Conservation (phyloP, 2,329 filamentous ascomycete species). For the Trichothecium sympodiale region DNA sequence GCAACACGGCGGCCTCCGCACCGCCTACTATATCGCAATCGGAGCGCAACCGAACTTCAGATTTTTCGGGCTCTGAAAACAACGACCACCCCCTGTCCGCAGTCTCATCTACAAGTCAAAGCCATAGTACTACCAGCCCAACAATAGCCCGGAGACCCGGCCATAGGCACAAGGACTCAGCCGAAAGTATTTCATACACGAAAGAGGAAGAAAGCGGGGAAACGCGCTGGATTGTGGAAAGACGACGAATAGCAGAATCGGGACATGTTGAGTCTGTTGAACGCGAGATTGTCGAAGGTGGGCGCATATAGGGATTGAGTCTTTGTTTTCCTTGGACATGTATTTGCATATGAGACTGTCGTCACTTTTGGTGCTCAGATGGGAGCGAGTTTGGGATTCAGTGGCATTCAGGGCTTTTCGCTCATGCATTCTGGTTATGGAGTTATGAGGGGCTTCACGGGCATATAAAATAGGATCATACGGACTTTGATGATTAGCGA, state of each 20-base stretch:
- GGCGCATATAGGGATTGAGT: slow-evolving; percentile 22
- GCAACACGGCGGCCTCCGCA: neutral
- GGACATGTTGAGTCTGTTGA: slow-evolving; percentile 56
- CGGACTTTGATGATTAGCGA: too few relatives aligned
- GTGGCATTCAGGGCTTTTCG: too few relatives aligned
- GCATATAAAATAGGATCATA: too few relatives aligned
- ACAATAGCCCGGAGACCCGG: slow-evolving; percentile 16
- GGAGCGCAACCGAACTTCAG: slow-evolving; percentile 2
- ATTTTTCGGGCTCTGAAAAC: neutral
- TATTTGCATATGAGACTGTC: too few relatives aligned
- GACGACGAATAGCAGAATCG: slow-evolving; percentile 52
- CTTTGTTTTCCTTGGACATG: too few relatives aligned
- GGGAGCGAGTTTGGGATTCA: too few relatives aligned
- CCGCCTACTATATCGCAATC: slow-evolving; percentile 6
- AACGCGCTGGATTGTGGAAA: slow-evolving; percentile 58
- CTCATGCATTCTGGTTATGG: too few relatives aligned
- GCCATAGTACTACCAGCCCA: slow-evolving; percentile 5
- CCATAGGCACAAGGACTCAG: slow-evolving; percentile 43
- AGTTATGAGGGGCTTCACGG: too few relatives aligned
- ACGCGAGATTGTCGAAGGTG: slow-evolving; percentile 51
- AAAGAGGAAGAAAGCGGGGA: slow-evolving; percentile 50
- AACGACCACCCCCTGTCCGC: slow-evolving; percentile 9
- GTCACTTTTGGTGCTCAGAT: too few relatives aligned
- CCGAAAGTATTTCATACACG: slow-evolving; percentile 61
- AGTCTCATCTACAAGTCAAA: slow-evolving; percentile 1